phyloP scores from a whole-genome alignment of 805 yeast species.

The Cyberlindnera mississippiensis region DNA sequence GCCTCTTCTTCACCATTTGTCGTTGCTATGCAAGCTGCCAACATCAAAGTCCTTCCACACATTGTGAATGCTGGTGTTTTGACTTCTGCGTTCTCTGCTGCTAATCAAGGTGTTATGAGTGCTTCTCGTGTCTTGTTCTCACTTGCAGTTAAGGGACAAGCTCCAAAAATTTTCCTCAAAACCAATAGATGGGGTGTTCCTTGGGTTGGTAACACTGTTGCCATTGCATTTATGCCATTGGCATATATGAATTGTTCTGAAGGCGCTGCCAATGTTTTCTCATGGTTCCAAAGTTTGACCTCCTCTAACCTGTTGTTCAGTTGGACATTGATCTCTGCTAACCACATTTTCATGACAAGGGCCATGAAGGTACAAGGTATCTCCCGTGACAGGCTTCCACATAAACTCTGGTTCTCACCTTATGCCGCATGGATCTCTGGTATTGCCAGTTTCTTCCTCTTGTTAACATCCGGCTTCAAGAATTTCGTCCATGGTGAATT shows the following conservation, averaged over 20 bases:
- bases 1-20: constrained; percentile 37
- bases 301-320: constrained; percentile 29
- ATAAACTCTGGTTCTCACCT: constrained; percentile 13
- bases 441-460: constrained; percentile 23
- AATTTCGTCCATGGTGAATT: constrained; percentile 33
- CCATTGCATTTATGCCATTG: constrained; percentile 31
- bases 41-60: constrained; percentile 33
- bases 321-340: constrained; percentile 31
- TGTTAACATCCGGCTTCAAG: constrained; percentile 34
- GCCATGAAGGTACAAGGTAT: constrained; percentile 37
- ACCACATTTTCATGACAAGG: constrained; percentile 29
- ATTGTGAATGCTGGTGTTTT: constrained; percentile 16
- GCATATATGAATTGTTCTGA: constrained; percentile 30
- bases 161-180: constrained; percentile 33
- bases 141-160: constrained; percentile 34
- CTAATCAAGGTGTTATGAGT: constrained; percentile 27
- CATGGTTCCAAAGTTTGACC: constrained; percentile 33
- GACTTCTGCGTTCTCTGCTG: constrained; percentile 38
- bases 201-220: constrained; percentile 26
- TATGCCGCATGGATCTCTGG: constrained; percentile 32
- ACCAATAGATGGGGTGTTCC: constrained; percentile 33
- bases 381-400: constrained; percentile 18
- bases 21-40: constrained; percentile 44
- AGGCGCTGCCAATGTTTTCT: constrained; percentile 30
- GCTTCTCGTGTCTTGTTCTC: constrained; percentile 34